phyloP scores from a whole-genome alignment of 257 asterid genomes.

The Jasminum sambac region DNA sequence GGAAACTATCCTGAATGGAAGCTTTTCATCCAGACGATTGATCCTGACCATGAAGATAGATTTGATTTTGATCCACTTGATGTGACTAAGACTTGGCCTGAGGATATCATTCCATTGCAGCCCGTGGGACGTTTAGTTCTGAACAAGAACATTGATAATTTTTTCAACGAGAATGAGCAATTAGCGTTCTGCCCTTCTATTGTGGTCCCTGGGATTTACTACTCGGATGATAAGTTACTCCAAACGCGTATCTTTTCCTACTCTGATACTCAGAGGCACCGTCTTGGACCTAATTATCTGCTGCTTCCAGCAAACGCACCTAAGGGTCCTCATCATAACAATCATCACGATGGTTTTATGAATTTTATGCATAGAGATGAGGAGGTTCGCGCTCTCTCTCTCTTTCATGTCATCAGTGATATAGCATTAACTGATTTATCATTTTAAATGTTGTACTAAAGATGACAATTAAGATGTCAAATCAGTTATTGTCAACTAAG shows the following conservation, averaged over 20 bases:
- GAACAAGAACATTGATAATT: conserved; percentile 88
- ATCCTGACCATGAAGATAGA: conserved; percentile 80
- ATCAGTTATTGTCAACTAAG: too few species aligned
- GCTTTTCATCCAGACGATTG: conserved; percentile 83
- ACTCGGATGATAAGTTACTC: conserved; percentile 52
- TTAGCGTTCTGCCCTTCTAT: conserved; percentile 55
- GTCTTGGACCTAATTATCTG: conserved; percentile 54
- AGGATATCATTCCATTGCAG: conserved; percentile 87
- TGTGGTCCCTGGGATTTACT: conserved; percentile 48
- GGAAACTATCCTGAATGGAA: conserved; percentile 98
- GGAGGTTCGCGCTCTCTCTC: conserved; percentile 35
- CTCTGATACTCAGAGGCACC: conserved; percentile 51
- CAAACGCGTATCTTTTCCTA: conserved; percentile 51
- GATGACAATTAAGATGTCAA: too few species aligned
- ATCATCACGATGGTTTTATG: conserved; percentile 52
- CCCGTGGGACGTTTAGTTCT: conserved; percentile 96
- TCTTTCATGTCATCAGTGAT: not conserved
- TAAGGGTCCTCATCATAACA: conserved; percentile 49
- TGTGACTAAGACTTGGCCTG: conserved; percentile 96
- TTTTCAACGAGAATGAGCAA: conserved; percentile 53
- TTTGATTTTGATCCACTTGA: conserved; percentile 95
- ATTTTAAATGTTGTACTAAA: too few species aligned
- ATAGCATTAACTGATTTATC: too few species aligned
- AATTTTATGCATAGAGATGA: conserved; percentile 54
- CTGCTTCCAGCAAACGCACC: conserved; percentile 58